These are phyloP conservation scores for Apophysomyces variabilis DNA, from an alignment of 371 early-diverging fungal genomes.

Conservation along the genomic window DNA sequence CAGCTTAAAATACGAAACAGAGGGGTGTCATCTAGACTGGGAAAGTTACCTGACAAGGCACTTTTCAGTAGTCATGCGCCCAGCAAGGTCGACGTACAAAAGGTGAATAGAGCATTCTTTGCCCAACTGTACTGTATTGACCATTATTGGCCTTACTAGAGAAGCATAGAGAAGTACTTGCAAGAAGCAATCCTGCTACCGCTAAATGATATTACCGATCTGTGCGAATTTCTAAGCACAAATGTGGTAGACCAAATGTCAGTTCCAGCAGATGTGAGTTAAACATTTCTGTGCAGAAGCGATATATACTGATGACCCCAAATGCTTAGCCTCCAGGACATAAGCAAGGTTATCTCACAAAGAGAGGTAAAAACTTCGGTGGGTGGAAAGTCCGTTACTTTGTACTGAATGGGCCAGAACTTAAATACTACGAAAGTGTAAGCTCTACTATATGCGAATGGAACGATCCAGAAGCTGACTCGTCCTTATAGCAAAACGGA, in stretches of 20 bases:
- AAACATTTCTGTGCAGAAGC: background rate
- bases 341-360: conserved; percentile 84
- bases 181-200: conserved; percentile 61
- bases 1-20: conserved; percentile 37
- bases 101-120: conserved; percentile 1
- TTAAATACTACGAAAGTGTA: conserved; percentile 73
- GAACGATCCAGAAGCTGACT: background rate
- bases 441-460: background rate
- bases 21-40: conserved; percentile 50
- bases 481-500: conserved; percentile 39
- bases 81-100: conserved; percentile 66
- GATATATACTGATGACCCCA: background rate
- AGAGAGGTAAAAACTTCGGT: conserved; percentile 87
- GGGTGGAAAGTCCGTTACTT: conserved; percentile 90
- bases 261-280: conserved; percentile 16
- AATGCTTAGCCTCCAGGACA: conserved; percentile 24
- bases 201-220: conserved; percentile 58
- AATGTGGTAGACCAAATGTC: conserved; percentile 48
- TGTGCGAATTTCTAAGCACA: conserved; percentile 72
- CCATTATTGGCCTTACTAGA: conserved; percentile 25
- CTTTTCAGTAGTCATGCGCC: conserved; percentile 77
- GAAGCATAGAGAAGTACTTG: conserved; percentile 74
- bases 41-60: conserved; percentile 77
- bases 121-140: conserved; percentile 2
- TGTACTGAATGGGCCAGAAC: conserved; percentile 58